These are phyloP conservation scores for Cenchrus americanus DNA, from an alignment of 176 grass and related monocot species.

Conservation along the genomic window DNA sequence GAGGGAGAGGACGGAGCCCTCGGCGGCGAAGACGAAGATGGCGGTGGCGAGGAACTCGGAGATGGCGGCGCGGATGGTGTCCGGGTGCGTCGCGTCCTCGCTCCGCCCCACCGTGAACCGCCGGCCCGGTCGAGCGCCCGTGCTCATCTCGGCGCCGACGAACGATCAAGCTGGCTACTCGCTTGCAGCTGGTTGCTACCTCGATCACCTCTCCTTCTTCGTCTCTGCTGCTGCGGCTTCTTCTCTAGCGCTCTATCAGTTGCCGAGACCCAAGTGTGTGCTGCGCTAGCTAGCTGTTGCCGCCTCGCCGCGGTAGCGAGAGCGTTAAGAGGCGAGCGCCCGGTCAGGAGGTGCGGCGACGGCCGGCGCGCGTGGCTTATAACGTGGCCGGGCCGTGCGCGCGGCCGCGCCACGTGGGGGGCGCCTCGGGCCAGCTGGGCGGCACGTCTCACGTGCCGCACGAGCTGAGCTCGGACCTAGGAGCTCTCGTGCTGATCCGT, in stretches of 20 bases:
- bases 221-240: too few relatives aligned
- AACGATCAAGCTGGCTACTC: not conserved
- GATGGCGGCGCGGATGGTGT: constrained; percentile 82
- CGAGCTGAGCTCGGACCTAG: not conserved
- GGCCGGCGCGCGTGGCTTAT: not conserved
- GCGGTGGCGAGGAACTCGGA: constrained; percentile 89
- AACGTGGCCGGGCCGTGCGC: constrained; percentile 31
- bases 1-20: constrained; percentile 92
- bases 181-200: not conserved
- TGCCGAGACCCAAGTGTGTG: not conserved
- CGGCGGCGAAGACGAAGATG: constrained; percentile 95
- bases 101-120: constrained; percentile 72
- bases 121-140: constrained; percentile 31
- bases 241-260: not conserved
- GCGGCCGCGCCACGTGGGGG: constrained; percentile 55
- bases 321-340: not conserved
- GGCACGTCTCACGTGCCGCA: constrained; percentile 56
- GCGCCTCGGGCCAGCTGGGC: constrained; percentile 22
- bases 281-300: not conserved
- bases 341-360: not conserved
- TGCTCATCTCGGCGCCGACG: constrained; percentile 31
- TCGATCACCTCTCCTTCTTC: not conserved
- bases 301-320: constrained; percentile 8
- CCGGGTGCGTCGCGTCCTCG: constrained; percentile 79
- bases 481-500: not conserved